phyloP scores from a whole-genome alignment of 2,329 filamentous ascomycete genomes.

The Aspergillus sp. region DNA sequence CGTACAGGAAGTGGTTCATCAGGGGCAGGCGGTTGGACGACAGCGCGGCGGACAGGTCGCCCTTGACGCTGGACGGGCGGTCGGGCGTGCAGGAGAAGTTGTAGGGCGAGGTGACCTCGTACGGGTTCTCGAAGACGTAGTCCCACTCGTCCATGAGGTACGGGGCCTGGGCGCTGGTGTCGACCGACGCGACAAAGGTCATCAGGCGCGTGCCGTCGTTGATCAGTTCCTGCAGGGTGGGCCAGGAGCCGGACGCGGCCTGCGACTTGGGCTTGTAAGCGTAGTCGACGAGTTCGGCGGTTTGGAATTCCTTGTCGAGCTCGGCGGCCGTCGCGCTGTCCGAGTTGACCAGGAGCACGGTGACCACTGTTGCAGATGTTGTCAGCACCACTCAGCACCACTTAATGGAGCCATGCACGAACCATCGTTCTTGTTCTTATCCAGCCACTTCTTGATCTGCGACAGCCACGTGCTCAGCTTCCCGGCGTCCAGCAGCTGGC shows the following conservation, averaged over 20 bases:
- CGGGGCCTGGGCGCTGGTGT: conserved; percentile 24
- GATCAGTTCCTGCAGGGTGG: conserved; percentile 63
- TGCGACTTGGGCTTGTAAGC: conserved; percentile 48
- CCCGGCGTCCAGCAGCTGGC: conserved; percentile 60
- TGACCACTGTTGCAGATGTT: conserved; percentile 46
- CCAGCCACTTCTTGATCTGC: conserved; percentile 59
- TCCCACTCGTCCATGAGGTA: conserved; percentile 37
- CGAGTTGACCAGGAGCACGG: conserved; percentile 62
- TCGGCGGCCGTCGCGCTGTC: conserved; percentile 48
- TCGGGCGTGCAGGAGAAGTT: conserved; percentile 66
- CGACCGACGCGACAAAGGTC: conserved; percentile 54
- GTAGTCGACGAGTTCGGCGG: conserved; percentile 52
- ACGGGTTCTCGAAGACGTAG: conserved; percentile 62
- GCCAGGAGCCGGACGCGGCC: conserved; percentile 48
- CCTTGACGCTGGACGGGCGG: conserved; percentile 49
- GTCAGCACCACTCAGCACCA: conserved; percentile 2
- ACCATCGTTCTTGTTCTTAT: conserved; percentile 56
- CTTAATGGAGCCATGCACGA: conserved; percentile 2
- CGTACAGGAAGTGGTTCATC: conserved; percentile 73
- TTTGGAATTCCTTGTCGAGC: conserved; percentile 47
- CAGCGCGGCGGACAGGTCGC: conserved; percentile 42
- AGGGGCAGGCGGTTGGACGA: conserved; percentile 55
- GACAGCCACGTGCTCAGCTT: conserved; percentile 54
- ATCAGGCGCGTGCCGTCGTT: conserved; percentile 54
- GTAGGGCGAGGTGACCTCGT: conserved; percentile 50